Conservation (phyloP, 169 alveolate species). For the Eimeria maxima region DNA sequence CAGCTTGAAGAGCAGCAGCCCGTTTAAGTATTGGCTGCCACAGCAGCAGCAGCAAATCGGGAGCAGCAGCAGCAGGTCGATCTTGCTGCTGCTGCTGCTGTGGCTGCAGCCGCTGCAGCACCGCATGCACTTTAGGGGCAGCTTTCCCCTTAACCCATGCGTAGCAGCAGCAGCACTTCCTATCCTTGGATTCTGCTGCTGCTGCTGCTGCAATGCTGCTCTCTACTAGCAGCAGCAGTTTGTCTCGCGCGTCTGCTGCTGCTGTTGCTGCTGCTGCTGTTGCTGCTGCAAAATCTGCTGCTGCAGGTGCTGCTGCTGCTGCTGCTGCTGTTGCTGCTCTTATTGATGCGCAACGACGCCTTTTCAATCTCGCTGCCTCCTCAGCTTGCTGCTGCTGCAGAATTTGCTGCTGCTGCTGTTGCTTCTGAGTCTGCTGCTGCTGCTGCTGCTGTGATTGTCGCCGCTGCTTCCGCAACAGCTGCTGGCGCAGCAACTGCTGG, state of each 20-base stretch:
- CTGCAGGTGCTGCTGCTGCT: neutral
- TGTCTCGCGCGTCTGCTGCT: neutral
- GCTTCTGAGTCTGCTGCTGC: neutral
- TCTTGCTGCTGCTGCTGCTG: too few relatives aligned
- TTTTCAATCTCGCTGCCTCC: neutral
- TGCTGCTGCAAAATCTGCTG: neutral
- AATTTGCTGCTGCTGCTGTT: neutral
- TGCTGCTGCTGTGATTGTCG: too few relatives aligned
- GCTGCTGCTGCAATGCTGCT: slow-evolving; percentile 8
- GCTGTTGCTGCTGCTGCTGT: slow-evolving; percentile 21
- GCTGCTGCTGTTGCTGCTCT: too few relatives aligned
- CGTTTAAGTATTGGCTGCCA: too few relatives aligned
- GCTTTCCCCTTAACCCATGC: neutral
- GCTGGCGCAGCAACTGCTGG: neutral
- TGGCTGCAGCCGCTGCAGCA: too few relatives aligned
- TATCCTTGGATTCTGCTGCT: too few relatives aligned
- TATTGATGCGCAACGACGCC: neutral
- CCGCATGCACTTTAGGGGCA: neutral
- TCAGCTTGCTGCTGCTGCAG: slow-evolving; percentile 21
- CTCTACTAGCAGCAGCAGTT: neutral
- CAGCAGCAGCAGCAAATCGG: too few relatives aligned
- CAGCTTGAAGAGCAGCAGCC: too few relatives aligned
- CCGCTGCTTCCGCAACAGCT: neutral
- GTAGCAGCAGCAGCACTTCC: neutral
- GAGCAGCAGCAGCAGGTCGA: too few relatives aligned